A percentile compares a stretch with the other conserved stretches of the same genome.
phyloP scores from a whole-genome alignment of 495 filamentous ascomycete genomes.

The Penicillium atrosanguineum region DNA sequence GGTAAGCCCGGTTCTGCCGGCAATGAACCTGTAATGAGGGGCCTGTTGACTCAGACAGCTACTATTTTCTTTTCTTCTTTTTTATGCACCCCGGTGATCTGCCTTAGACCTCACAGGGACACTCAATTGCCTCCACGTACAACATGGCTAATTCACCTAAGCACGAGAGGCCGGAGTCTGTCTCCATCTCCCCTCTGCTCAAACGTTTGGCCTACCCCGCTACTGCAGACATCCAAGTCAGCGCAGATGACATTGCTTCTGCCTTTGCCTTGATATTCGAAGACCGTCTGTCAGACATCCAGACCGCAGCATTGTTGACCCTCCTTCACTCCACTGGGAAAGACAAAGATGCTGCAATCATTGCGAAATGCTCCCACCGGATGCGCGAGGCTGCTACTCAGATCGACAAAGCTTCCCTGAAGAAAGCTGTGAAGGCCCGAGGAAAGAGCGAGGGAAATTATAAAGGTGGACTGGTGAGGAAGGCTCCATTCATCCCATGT shows the following conservation, averaged over 20 bases:
- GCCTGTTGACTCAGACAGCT: conserved; percentile 12
- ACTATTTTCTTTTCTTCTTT: conserved; percentile 1
- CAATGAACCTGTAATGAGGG: conserved; percentile 13
- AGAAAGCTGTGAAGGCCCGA: conserved; percentile 52
- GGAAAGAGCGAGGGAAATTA: conserved; percentile 68
- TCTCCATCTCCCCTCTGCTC: conserved; percentile 80
- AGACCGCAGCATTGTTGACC: conserved; percentile 80
- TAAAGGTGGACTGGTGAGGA: conserved; percentile 61
- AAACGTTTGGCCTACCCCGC: conserved; percentile 71
- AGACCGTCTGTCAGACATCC: conserved; percentile 75
- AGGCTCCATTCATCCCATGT: neutral
- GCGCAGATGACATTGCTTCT: conserved; percentile 77
- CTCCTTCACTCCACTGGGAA: conserved; percentile 82
- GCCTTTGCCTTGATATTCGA: conserved; percentile 89
- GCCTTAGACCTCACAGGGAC: neutral
- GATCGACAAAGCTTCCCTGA: conserved; percentile 59
- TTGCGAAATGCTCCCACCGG: conserved; percentile 66
- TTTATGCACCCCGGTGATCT: neutral
- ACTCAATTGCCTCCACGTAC: neutral
- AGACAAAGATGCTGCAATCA: conserved; percentile 75
- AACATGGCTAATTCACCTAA: conserved; percentile 20
- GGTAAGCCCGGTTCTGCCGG: conserved; percentile 19
- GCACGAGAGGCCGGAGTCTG: conserved; percentile 31
- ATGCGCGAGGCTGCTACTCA: conserved; percentile 69
- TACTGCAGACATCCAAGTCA: conserved; percentile 50